These are phyloP conservation scores for Eucalyptus marginata DNA, from an alignment of 345 rosid species.

Conservation along the genomic window DNA sequence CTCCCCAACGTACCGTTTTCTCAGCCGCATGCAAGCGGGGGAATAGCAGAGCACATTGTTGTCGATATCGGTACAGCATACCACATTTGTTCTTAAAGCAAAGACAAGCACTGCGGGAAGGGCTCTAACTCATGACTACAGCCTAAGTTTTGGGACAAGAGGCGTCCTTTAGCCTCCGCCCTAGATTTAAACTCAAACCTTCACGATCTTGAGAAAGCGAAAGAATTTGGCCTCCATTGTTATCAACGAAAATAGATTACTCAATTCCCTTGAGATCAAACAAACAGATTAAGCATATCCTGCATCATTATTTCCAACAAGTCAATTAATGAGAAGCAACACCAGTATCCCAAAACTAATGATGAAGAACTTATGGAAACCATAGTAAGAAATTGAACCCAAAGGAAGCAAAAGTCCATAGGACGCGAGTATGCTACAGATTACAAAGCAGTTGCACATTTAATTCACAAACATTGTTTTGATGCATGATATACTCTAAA, in stretches of 20 bases:
- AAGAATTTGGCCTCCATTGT: neutral
- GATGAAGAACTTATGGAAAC: neutral
- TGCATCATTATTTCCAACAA: neutral
- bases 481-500: neutral
- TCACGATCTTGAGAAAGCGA: neutral
- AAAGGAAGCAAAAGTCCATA: neutral
- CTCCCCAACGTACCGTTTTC: neutral
- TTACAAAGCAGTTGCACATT: neutral
- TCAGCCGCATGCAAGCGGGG: neutral
- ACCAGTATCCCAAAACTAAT: neutral
- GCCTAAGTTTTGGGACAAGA: neutral
- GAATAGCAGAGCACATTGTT: rapidly evolving
- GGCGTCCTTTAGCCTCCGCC: neutral
- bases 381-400: neutral
- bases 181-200: neutral
- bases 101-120: neutral
- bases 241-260: neutral
- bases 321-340: neutral
- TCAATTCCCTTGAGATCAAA: neutral
- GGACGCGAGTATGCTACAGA: neutral
- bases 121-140: neutral
- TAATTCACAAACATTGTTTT: neutral
- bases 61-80: neutral
- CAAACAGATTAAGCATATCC: neutral
- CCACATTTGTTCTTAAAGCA: neutral